A percentile compares a stretch with the other conserved stretches of the same genome.
phyloP scores from a whole-genome alignment of 1,284 basidiomycete genomes.

The Chiua sp. region DNA sequence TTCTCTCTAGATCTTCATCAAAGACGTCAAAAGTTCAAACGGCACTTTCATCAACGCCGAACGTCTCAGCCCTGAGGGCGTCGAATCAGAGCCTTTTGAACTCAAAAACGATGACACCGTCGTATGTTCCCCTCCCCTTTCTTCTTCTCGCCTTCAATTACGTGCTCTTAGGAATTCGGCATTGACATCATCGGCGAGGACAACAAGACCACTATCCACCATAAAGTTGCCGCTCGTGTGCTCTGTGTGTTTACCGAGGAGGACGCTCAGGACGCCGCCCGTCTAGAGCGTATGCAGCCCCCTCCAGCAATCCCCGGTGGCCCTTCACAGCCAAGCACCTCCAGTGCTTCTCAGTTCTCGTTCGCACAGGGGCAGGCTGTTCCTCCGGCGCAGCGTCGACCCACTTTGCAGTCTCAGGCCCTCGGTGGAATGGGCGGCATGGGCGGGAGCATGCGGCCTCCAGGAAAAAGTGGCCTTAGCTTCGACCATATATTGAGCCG shows the following conservation, averaged over 20 bases:
- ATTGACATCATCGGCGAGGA: conserved; percentile 99
- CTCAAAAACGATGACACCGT: conserved; percentile 95
- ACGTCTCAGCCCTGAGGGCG: conserved; percentile 87
- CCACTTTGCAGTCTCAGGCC: conserved; percentile 60
- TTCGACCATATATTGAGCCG: conserved; percentile 85
- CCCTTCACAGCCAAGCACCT: conserved; percentile 36
- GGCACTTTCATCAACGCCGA: conserved; percentile 99
- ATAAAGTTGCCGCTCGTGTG: conserved; percentile 96
- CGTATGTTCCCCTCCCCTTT: conserved; percentile 46
- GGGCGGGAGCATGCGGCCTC: conserved; percentile 70
- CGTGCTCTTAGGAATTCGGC: conserved; percentile 86
- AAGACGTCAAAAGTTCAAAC: conserved; percentile 98
- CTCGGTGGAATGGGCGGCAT: conserved; percentile 76
- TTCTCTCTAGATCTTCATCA: conserved; percentile 85
- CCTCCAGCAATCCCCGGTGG: conserved; percentile 26
- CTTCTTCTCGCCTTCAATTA: conserved; percentile 1
- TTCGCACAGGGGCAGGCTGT: conserved; percentile 40
- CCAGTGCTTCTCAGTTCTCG: conserved; percentile 41
- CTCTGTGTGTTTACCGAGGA: conserved; percentile 89
- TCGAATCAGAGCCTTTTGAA: conserved; percentile 94
- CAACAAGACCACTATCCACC: conserved; percentile 97
- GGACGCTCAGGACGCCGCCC: conserved; percentile 76
- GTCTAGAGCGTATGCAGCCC: conserved; percentile 56
- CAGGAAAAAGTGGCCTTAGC: conserved; percentile 78
- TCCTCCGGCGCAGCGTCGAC: conserved; percentile 51